Evolutionary conservation across 176 grass and related monocot species (phyloP).

Genomic region (Bonia amplexicaulis): DNA sequence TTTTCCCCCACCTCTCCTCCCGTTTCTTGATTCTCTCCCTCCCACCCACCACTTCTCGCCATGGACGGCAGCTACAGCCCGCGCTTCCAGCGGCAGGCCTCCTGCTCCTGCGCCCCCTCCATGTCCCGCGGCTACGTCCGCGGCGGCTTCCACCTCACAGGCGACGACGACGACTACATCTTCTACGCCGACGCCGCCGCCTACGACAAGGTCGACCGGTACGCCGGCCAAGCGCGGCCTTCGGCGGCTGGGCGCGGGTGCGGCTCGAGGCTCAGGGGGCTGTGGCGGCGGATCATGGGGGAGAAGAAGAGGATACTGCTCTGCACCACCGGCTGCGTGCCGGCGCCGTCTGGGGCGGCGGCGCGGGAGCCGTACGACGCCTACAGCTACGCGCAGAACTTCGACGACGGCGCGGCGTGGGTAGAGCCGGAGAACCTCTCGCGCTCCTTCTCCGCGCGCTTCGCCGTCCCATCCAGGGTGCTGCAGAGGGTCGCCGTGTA

Average conservation of each 20-base stretch:
- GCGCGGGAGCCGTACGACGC: slow-evolving; percentile 60
- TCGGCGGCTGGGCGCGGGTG: neutral
- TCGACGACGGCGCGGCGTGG: slow-evolving; percentile 73
- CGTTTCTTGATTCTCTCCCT: neutral
- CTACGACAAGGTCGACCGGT: slow-evolving; percentile 14
- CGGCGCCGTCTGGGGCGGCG: slow-evolving; percentile 24
- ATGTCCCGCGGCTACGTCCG: slow-evolving; percentile 47
- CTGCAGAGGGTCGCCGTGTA: slow-evolving; percentile 47
- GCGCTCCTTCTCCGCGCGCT: slow-evolving; percentile 82
- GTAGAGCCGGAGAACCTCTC: slow-evolving; percentile 83
- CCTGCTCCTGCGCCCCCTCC: slow-evolving; percentile 53
- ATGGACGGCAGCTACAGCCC: slow-evolving; percentile 58
- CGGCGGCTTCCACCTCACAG: slow-evolving; percentile 34
- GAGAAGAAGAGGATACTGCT: slow-evolving; percentile 64
- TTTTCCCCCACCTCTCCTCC: neutral
- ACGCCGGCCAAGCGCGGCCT: neutral
- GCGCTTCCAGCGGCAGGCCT: slow-evolving; percentile 56
- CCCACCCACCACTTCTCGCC: neutral
- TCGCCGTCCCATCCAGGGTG: slow-evolving; percentile 59
- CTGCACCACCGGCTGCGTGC: slow-evolving; percentile 49
- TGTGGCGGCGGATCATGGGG: slow-evolving; percentile 65
- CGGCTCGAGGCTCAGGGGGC: slow-evolving; percentile 32
- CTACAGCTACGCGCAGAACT: slow-evolving; percentile 86
- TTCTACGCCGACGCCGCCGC: neutral
- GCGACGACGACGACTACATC: slow-evolving; percentile 1